Evolutionary conservation across 2,329 filamentous ascomycete genomes (phyloP), one percentile per base, ranked within the genome.

Genomic region (Tetracladium maxilliforme): DNA sequence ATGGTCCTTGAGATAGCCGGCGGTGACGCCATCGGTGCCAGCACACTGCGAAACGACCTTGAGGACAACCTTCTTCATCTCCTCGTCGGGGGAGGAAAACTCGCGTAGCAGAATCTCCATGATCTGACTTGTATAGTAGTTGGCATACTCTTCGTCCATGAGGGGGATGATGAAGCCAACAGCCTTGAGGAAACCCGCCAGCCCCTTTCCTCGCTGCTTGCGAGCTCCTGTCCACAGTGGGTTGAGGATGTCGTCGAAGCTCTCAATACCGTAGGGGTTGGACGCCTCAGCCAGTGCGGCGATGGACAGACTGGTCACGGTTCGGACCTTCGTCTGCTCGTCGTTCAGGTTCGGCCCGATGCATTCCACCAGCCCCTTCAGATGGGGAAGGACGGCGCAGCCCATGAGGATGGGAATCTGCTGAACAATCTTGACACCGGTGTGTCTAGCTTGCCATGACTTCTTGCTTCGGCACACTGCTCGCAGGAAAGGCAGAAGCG

Each of bases 71-170:
- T 98, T 98, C 58, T 95, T 98, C 90, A 98, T 98, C 52, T 98
- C 90, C 51, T 98, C 90, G 37, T 98, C 90, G 0, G 90, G 90
- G 1, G 87, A 94, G 6, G 84, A 80, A 44, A 98, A 98, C 47
- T 98, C 90, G 41, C 90, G 74, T 16, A 95, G 70, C 10, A 98
- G 59, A 42, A 95, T 95, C 51, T 95, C 90, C 87, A 98, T 95
- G 42, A 98, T 94, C 51, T 98, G 86, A 38, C 75, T 82, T 7
- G 90, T 95, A 45, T 98, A 98, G 56, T 98, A 98, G 48, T 94
- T 95, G 52, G 90, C 87, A 49, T 94, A 95, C 46, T 98, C 90
- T 52, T 98, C 90, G 55, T 98, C 90, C 90, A 98, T 98, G 26
- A 98, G 68, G 5, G 90, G 90, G 34, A 98, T 95, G 44, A 98